Evolutionary conservation across 441 rosid genomes (phyloP), one percentile per base, ranked within the genome.

Genomic region (Populus trichocarpa): DNA sequence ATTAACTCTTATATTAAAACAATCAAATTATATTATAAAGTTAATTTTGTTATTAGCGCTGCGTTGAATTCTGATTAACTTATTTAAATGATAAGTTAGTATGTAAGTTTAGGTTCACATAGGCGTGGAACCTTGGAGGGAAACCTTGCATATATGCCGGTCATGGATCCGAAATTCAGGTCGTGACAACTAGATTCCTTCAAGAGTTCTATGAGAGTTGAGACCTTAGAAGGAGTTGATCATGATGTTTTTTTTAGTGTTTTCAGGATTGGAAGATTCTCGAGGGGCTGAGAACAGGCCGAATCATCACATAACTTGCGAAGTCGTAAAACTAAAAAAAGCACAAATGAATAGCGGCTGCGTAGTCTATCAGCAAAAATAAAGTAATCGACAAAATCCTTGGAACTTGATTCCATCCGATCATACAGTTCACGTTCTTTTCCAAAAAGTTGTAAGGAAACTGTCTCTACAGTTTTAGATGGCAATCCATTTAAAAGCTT

Each of bases 361-460:
- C 78, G 80, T 77, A 95, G 73, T 78, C 84, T 84, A 50, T 86
- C 97, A n/a, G n/a, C n/a, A n/a, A n/a, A n/a, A n/a, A n/a, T n/a
- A n/a, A n/a, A 73, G 6, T 79, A 82, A 69, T 84, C 87, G 65
- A 95, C 85, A 80, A 87, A 80, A 74, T 85, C 86, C 88, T 90
- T 92, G 50, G 93, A 95, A 78, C 88, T 86, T 71, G 78, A 86
- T 90, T 93, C 96, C 89, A 95, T 82, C 77, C 82, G 88, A 85
- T 92, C 97, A 83, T 93, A 95, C 77, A 93, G 20, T 78, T 89
- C 87, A 73, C 97, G 94, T 72, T 95, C 98, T 81, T 92, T 93
- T 12, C 46, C 78, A 73, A 92, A 88, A 71, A 95, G 97, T 70
- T 95, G 90, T 40, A 93, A 81, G 74, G 86, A 87, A 75, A 85